Base-by-base conservation (phyloP, 23 red algal species). In the Chondrus crispus region DNA sequence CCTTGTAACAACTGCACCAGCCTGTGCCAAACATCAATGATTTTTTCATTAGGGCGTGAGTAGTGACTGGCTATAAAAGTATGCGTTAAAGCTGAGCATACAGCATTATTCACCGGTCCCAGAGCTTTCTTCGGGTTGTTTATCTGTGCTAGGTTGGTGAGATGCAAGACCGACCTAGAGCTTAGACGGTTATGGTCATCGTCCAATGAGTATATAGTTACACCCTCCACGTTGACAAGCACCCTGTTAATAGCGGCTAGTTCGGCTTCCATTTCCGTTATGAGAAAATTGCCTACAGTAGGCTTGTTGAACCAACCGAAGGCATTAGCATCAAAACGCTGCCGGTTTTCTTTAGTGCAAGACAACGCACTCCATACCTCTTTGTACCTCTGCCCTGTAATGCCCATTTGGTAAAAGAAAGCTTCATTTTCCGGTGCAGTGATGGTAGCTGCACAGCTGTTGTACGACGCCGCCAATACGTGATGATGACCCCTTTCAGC, bases 41-140 rank as follows among this genome's bases (percentile, higher is more conserved):
- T 5, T 45, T 68, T 66, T 41, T 85, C 6, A 26, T 64, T 32
- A 11, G 40, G 36, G 7, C 54, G 36, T 13, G 29, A 64, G 54
- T 43, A 85, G 45, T 85, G 55, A 45, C 81, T 22, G 2, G 81
- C 81, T 5, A 68, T 3, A 85, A 85, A 85, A 7, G 68, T 43
- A 13, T 53, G 57, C 41, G 38, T 44, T 38, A 85, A 4, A 16
- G 81, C 52, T 19, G 2, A 85, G 39, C 51, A 85, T 7, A 66
- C 19, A 8, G 55, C 81, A 44, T 63, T 85, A 69, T 24, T 41
- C 5, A 85, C 53, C 28, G 24, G 36, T 39, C 57, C 57, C 37
- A 85, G 58, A 45, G 53, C 54, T 60, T 85, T 85, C 37, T 66
- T 85, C 8, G 81, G 57, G 32, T 85, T 85, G 19, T 85, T 85